Conservation (phyloP, 2,329 filamentous ascomycete species). For the Neofusicoccum cordaticola region DNA sequence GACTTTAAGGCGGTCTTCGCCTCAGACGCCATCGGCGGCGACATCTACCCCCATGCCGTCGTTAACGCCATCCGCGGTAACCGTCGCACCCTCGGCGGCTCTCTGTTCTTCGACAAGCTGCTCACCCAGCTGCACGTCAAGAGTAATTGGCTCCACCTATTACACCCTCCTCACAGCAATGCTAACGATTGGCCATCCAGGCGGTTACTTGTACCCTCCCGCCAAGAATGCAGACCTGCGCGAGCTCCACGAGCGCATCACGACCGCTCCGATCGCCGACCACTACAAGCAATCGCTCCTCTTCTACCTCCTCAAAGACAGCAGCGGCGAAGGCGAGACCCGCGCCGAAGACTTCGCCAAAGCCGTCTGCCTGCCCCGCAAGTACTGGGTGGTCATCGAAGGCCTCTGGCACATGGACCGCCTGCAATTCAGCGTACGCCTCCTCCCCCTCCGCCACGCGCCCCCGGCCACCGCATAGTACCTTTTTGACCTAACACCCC, state of each 20-base stretch:
- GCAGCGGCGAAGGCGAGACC: slow-evolving; percentile 47
- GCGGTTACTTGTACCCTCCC: slow-evolving; percentile 70
- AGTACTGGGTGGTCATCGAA: slow-evolving; percentile 77
- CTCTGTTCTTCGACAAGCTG: slow-evolving; percentile 77
- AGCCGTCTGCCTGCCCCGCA: slow-evolving; percentile 65
- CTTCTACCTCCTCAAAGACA: slow-evolving; percentile 80
- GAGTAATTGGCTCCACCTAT: slow-evolving; percentile 46
- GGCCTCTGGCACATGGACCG: slow-evolving; percentile 80
- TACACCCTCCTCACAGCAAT: neutral
- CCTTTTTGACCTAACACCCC: neutral
- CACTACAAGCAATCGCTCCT: slow-evolving; percentile 81
- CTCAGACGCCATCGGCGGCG: neutral
- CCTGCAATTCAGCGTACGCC: slow-evolving; percentile 54
- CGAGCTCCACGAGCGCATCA: slow-evolving; percentile 68
- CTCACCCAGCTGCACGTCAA: slow-evolving; percentile 69
- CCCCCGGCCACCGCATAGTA: neutral
- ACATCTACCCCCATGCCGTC: slow-evolving; percentile 42
- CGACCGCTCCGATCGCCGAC: slow-evolving; percentile 60
- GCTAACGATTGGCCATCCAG: slow-evolving; percentile 28
- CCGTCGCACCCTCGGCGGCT: slow-evolving; percentile 65
- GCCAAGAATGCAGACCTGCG: slow-evolving; percentile 65
- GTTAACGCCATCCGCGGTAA: slow-evolving; percentile 63
- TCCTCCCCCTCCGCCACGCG: slow-evolving; percentile 43
- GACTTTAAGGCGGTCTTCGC: slow-evolving; percentile 68
- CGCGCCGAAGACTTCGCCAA: slow-evolving; percentile 59